These are phyloP conservation scores for Blastocystis sp. DNA, from an alignment of 352 stramenopile genomes.

Conservation along the genomic window DNA sequence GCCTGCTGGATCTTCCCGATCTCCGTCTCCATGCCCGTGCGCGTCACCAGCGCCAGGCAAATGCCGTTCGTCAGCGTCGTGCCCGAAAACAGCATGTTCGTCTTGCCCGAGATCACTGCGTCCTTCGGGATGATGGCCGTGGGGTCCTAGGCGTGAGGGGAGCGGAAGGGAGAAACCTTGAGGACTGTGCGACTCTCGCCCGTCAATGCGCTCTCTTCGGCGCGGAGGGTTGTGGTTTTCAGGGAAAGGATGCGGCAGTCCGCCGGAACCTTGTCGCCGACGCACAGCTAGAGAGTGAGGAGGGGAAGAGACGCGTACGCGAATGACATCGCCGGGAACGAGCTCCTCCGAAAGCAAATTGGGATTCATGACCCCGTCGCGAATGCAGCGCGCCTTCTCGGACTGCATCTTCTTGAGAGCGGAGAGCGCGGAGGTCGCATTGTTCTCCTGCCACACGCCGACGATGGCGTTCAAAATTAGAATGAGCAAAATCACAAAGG, in stretches of 20 bases:
- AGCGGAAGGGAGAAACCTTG: constrained; percentile 78
- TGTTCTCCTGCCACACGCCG: constrained; percentile 72
- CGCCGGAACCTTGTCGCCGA: constrained; percentile 95
- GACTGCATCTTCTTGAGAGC: constrained; percentile 73
- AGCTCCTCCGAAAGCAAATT: constrained; percentile 85
- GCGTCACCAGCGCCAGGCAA: constrained; percentile 83
- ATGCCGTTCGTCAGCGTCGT: constrained; percentile 95
- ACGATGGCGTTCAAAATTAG: constrained; percentile 72
- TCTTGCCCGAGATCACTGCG: constrained; percentile 84
- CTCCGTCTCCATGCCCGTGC: constrained; percentile 95
- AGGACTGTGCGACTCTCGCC: constrained; percentile 91
- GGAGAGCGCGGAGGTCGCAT: constrained; percentile 43
- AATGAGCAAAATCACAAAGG: constrained; percentile 92
- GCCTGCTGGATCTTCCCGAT: constrained; percentile 95
- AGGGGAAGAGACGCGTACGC: constrained; percentile 74
- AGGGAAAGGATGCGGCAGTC: constrained; percentile 92
- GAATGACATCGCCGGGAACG: constrained; percentile 94
- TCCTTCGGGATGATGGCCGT: neutral
- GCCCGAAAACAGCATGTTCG: constrained; percentile 94
- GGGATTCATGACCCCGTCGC: constrained; percentile 74
- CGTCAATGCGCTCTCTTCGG: constrained; percentile 94
- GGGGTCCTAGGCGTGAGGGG: constrained; percentile 24
- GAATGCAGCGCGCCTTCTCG: constrained; percentile 77
- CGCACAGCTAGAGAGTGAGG: constrained; percentile 80
- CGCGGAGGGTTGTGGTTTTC: constrained; percentile 89